phyloP scores from a whole-genome alignment of 2,329 filamentous ascomycete genomes.

The Dothideomycetidae sp. region DNA sequence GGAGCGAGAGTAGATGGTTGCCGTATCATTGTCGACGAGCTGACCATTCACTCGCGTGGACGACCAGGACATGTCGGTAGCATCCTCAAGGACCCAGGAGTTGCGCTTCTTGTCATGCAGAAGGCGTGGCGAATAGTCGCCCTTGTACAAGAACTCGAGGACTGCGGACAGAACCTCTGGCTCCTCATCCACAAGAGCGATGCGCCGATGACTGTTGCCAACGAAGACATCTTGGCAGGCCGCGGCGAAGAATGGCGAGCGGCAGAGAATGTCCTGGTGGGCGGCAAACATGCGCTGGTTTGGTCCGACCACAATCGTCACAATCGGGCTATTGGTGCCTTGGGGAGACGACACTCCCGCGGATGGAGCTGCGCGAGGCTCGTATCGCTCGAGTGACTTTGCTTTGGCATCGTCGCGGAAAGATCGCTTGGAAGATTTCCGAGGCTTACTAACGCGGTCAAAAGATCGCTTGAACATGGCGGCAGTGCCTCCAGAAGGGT shows the following conservation, averaged over 20 bases:
- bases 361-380: slow-evolving; percentile 38
- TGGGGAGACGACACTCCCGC: slow-evolving; percentile 26
- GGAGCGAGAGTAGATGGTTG: slow-evolving; percentile 64
- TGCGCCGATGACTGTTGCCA: slow-evolving; percentile 56
- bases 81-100: slow-evolving; percentile 80
- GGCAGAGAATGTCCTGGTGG: slow-evolving; percentile 79
- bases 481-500: slow-evolving; percentile 28
- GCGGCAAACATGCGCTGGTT: slow-evolving; percentile 87
- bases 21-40: slow-evolving; percentile 45
- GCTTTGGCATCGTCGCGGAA: slow-evolving; percentile 66
- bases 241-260: slow-evolving; percentile 63
- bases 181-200: slow-evolving; percentile 65
- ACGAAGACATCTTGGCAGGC: slow-evolving; percentile 54
- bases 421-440: slow-evolving; percentile 62
- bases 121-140: slow-evolving; percentile 85
- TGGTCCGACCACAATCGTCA: slow-evolving; percentile 70
- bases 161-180: slow-evolving; percentile 86
- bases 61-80: slow-evolving; percentile 20
- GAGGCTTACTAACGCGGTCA: slow-evolving; percentile 78
- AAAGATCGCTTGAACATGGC: slow-evolving; percentile 91
- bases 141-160: slow-evolving; percentile 95
- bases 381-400: slow-evolving; percentile 76
- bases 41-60: slow-evolving; percentile 34
- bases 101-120: slow-evolving; percentile 73
- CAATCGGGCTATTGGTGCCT: slow-evolving; percentile 45